Evolutionary conservation across 2,329 filamentous ascomycete species (phyloP).

Genomic region (Neopestalotiopsis rosae): DNA sequence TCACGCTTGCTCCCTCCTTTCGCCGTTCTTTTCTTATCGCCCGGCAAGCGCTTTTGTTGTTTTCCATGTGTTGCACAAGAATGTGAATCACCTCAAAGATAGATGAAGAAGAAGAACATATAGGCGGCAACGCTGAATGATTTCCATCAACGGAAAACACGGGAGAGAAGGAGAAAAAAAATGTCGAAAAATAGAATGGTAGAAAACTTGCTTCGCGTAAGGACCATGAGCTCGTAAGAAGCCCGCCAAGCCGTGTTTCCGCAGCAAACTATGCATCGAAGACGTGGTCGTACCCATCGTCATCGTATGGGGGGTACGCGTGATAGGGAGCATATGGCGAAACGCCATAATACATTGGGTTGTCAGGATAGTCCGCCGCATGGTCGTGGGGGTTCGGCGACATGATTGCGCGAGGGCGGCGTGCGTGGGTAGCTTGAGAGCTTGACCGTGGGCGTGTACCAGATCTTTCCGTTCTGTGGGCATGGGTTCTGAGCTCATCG

Average conservation of each 20-base stretch:
- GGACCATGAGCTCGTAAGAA: neutral
- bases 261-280: neutral
- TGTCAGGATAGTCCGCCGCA: constrained; percentile 24
- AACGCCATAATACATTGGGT: neutral
- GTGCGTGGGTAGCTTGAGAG: constrained; percentile 55
- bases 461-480: constrained; percentile 47
- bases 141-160: too few species aligned
- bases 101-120: too few species aligned
- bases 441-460: constrained; percentile 50
- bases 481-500: constrained; percentile 51
- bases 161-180: too few species aligned
- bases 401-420: constrained; percentile 24
- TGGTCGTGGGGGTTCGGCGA: constrained; percentile 20
- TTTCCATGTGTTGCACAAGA: too few species aligned
- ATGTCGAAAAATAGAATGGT: too few species aligned
- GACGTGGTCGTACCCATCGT: neutral
- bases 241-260: neutral
- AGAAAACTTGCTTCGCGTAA: too few species aligned
- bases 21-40: too few species aligned
- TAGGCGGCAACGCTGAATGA: too few species aligned
- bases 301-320: neutral
- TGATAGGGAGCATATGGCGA: constrained; percentile 15
- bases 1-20: too few species aligned
- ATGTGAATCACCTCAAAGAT: too few species aligned
- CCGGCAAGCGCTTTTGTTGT: too few species aligned